Evolutionary conservation across 2,329 filamentous ascomycete species (phyloP).

Genomic region (Cordyceps militaris): DNA sequence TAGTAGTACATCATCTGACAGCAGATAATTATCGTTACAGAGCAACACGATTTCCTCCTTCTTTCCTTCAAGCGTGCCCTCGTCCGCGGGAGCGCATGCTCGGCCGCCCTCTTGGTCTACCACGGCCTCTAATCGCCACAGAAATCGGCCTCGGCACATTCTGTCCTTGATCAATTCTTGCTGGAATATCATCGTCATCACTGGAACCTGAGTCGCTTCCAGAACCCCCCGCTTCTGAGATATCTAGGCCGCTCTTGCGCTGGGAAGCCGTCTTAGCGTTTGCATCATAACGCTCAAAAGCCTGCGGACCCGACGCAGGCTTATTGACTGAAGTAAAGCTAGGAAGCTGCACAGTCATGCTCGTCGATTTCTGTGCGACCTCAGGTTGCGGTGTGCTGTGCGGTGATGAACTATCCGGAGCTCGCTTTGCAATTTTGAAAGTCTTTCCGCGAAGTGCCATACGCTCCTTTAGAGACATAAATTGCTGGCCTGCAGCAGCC

Average conservation of each 20-base stretch:
- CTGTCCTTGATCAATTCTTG: conserved; percentile 3
- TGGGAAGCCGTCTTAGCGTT: not conserved
- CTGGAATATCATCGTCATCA: conserved; percentile 17
- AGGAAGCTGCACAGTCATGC: conserved; percentile 3
- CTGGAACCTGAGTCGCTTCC: conserved; percentile 9
- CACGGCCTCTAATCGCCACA: conserved; percentile 14
- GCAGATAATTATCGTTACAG: not conserved
- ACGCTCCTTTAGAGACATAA: conserved; percentile 52
- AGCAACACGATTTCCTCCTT: too few relatives aligned
- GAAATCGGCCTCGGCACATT: not conserved
- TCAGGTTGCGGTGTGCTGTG: not conserved
- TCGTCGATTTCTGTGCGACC: not conserved
- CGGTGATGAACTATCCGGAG: conserved; percentile 12
- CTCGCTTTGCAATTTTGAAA: conserved; percentile 42
- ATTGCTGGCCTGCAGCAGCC: conserved; percentile 22
- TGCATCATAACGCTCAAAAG: not conserved
- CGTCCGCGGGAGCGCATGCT: conserved; percentile 4
- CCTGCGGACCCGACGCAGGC: not conserved
- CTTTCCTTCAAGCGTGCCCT: not conserved
- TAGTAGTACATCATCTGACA: not conserved
- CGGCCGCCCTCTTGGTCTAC: conserved; percentile 19
- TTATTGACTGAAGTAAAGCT: conserved; percentile 6
- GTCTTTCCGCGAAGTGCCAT: conserved; percentile 47
- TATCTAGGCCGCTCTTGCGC: not conserved
- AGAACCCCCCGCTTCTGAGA: not conserved